Percentiles rank a stretch among this genome's conserved stretches.
These are phyloP conservation scores for Chlorella sp. DNA, from an alignment of 139 green algal species.

Conservation along the genomic window DNA sequence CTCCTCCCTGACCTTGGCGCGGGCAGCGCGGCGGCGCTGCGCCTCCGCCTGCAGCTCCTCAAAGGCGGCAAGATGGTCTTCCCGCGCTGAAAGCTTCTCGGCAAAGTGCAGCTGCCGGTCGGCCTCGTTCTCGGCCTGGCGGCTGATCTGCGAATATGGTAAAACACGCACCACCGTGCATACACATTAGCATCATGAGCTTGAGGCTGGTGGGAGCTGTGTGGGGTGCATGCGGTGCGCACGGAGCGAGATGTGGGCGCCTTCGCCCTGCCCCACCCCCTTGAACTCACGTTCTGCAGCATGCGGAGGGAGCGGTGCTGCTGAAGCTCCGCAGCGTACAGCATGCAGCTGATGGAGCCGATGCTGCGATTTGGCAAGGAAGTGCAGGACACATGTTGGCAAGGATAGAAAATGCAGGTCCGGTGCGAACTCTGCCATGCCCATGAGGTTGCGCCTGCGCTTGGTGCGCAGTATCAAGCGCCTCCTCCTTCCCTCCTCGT, in stretches of 20 bases:
- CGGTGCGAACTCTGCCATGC: background rate
- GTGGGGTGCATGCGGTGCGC: no score
- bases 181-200: no score
- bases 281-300: background rate
- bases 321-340: background rate
- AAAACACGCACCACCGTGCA: no score
- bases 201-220: no score
- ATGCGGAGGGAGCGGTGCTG: background rate
- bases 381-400: background rate
- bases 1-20: background rate
- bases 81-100: background rate
- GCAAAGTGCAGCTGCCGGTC: background rate
- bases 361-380: background rate
- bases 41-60: background rate
- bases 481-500: no score
- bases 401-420: background rate
- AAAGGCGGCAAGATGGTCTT: background rate
- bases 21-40: background rate
- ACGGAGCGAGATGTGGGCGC: no score
- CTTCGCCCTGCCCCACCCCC: no score
- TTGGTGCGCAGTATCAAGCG: no score
- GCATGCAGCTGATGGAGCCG: background rate
- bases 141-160: background rate
- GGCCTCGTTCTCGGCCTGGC: background rate
- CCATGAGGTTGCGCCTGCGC: background rate